Percentiles rank a stretch among this genome's conserved stretches.
phyloP scores from a whole-genome alignment of 306 rosid genomes.

The Gastrolobium villosum region DNA sequence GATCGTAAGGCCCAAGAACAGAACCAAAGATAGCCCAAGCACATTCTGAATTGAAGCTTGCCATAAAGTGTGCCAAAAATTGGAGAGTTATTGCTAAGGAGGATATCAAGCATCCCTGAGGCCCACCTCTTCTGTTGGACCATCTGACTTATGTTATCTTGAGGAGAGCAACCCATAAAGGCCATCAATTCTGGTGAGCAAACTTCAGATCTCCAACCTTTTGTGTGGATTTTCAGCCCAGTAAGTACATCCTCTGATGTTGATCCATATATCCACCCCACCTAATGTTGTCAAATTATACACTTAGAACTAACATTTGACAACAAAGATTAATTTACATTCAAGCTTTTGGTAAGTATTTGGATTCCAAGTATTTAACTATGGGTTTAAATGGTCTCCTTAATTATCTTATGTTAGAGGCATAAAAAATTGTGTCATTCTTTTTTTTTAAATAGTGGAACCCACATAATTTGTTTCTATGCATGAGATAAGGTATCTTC shows the following conservation, averaged over 20 bases:
- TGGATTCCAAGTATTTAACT: too few relatives aligned
- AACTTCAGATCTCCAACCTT: slow-evolving; percentile 72
- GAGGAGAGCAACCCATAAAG: slow-evolving; percentile 70
- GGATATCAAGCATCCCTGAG: slow-evolving; percentile 58
- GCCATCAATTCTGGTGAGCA: slow-evolving; percentile 55
- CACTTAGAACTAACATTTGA: too few relatives aligned
- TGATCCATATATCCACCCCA: slow-evolving; percentile 65
- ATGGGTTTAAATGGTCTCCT: too few relatives aligned
- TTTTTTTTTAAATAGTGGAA: too few relatives aligned
- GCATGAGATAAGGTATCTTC: too few relatives aligned
- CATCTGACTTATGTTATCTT: slow-evolving; percentile 50
- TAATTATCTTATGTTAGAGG: too few relatives aligned
- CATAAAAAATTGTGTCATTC: too few relatives aligned
- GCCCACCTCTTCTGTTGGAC: slow-evolving; percentile 74
- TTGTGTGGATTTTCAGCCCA: slow-evolving; percentile 62
- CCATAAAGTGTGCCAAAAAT: slow-evolving; percentile 54
- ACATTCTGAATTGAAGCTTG: slow-evolving; percentile 68
- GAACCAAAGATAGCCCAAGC: slow-evolving; percentile 56
- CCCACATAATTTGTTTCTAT: too few relatives aligned
- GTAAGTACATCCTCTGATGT: slow-evolving; percentile 66
- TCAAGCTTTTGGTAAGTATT: too few relatives aligned
- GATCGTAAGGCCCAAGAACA: slow-evolving; percentile 53
- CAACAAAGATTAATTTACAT: too few relatives aligned
- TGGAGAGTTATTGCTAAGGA: slow-evolving; percentile 63
- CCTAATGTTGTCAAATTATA: too few relatives aligned